Evolutionary conservation across 108 stramenopile species (phyloP).

Genomic region (Mediolabrus comicus): DNA sequence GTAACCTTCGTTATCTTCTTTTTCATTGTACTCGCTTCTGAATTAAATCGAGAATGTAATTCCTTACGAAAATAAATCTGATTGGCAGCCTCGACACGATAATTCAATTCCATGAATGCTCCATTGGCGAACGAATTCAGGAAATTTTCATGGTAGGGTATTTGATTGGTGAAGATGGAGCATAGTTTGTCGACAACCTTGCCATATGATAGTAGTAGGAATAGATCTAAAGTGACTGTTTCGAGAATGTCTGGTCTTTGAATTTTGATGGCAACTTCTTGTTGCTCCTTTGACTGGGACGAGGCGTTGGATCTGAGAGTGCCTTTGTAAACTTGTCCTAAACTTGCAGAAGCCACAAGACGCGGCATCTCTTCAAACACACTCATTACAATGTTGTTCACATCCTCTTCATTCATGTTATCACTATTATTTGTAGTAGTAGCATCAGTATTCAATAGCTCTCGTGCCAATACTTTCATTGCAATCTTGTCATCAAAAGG

Average conservation of each 20-base stretch:
- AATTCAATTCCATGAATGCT: conserved; percentile 59
- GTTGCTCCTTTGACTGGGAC: not conserved
- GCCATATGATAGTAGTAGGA: conserved; percentile 61
- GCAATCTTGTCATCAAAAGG: conserved; percentile 85
- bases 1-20: conserved; percentile 21
- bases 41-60: conserved; percentile 25
- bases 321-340: conserved; percentile 87
- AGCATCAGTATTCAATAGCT: conserved; percentile 39
- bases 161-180: conserved; percentile 59
- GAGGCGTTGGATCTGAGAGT: conserved; percentile 19
- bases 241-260: conserved; percentile 82
- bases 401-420: conserved; percentile 1
- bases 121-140: conserved; percentile 33
- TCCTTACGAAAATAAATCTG: conserved; percentile 52
- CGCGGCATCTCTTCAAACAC: conserved; percentile 47
- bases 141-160: conserved; percentile 41
- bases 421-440: not conserved
- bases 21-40: not conserved
- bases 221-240: conserved; percentile 81
- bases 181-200: conserved; percentile 58
- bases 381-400: conserved; percentile 6
- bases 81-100: conserved; percentile 50
- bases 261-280: conserved; percentile 81
- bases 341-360: conserved; percentile 80
- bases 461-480: conserved; percentile 57